Base-by-base conservation (phyloP, 2,329 filamentous ascomycete species). In the Calonectria hawksworthii region DNA sequence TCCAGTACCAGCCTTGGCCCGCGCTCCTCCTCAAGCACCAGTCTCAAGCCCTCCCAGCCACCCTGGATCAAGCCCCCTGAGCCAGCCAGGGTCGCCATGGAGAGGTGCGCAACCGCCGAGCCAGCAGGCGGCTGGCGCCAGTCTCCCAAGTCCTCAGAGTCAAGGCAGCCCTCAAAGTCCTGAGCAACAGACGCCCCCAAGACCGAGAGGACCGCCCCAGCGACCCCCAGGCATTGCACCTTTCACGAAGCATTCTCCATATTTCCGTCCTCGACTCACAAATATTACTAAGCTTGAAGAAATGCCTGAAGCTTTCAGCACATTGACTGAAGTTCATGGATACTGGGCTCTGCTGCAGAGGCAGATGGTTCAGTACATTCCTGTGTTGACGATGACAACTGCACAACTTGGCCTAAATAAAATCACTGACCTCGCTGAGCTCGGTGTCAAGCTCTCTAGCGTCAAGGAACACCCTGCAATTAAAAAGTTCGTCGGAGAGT, bases 311-410 rank as follows among this genome's bases (percentile, higher is more conserved):
- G 69, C 73, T 7, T 86, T 87, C 54, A 63, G 54, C 9, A 75
- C 82, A 7, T 76, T 84, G n/a, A 82, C 83, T 11, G 84, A 86
- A 26, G 83, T 84, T 5, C 80, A 83, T 8, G 82, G 82, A 2
- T 87, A 86, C 74, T 87, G 86, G 86, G 80, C 76, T 3, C 72
- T 86, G 18, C 79, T 85, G 28, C 86, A 87, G 72, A 80, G 82
- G 9, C 81, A 83, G 44, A 83, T 86, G 80, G 85, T 86, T 0
- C 81, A 83, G 51, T 80, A 83, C 54, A 80, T 86, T 2, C 85
- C 85, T 1, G 77, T 86, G 50, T 74, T 86, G 54, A 83, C 82
- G 5, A 77, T 79, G 26, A 78, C 81, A 0, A 85, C 83, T 0
- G 76, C 82, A 0, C 80, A 82, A 54, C 82, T 86, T 7, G 79